Evolutionary conservation across 2,329 filamentous ascomycete species (phyloP).

Genomic region (Xylogone sp.): DNA sequence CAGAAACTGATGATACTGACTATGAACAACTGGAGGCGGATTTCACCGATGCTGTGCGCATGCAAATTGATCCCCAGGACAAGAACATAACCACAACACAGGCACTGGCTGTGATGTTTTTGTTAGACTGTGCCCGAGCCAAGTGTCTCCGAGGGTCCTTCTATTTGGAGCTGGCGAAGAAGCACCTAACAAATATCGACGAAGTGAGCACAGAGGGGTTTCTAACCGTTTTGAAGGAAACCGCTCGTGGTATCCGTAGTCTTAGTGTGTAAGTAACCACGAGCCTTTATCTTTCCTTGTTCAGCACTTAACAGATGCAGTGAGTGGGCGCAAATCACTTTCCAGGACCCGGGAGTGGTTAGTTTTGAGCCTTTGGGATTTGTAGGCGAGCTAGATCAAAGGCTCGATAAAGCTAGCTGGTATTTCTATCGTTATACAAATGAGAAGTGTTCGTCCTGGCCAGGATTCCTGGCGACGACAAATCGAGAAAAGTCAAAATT

Average conservation of each 20-base stretch:
- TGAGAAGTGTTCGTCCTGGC: constrained; percentile 14
- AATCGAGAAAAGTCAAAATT: constrained; percentile 27
- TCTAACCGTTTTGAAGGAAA: constrained; percentile 23
- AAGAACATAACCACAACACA: constrained; percentile 23
- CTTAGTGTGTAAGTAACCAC: constrained; percentile 27
- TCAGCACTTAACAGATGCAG: constrained; percentile 20
- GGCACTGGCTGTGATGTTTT: constrained; percentile 28
- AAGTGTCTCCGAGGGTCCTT: constrained; percentile 22
- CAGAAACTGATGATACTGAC: constrained; percentile 18
- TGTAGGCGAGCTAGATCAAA: constrained; percentile 10
- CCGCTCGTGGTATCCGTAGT: constrained; percentile 26
- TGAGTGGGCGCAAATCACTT: constrained; percentile 30
- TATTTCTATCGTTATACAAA: constrained; percentile 19
- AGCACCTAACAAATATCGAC: constrained; percentile 13
- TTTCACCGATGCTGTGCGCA: constrained; percentile 22
- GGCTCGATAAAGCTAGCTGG: constrained; percentile 19
- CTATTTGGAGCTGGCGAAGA: constrained; percentile 25
- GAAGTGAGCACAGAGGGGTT: constrained; percentile 15
- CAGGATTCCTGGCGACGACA: constrained; percentile 22
- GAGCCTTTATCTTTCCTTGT: not conserved
- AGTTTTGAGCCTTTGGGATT: constrained; percentile 6
- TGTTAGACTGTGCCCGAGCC: constrained; percentile 23
- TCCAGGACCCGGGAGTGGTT: constrained; percentile 17
- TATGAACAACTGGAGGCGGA: constrained; percentile 19
- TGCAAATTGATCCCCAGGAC: constrained; percentile 18